These are phyloP conservation scores for Drosera capensis DNA, from an alignment of 148 eudicot species.

Conservation along the genomic window DNA sequence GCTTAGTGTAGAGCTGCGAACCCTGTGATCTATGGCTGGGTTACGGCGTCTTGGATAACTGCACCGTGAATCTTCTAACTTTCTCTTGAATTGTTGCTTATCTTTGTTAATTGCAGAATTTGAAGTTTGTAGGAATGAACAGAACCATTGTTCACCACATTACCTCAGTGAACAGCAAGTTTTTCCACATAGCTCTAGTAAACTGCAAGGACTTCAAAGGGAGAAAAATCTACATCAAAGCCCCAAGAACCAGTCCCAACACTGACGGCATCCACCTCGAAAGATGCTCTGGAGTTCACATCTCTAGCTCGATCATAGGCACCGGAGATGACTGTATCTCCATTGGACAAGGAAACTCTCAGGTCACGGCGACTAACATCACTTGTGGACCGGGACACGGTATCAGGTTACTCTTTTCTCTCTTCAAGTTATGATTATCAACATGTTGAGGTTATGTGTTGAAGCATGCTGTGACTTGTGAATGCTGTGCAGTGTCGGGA, in stretches of 20 bases:
- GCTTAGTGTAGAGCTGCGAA: too few relatives aligned
- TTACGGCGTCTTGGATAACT: too few relatives aligned
- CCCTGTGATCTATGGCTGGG: too few relatives aligned
- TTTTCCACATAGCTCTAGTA: slow-evolving; percentile 32
- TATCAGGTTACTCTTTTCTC: slow-evolving; percentile 35
- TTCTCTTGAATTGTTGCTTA: too few relatives aligned
- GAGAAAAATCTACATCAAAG: slow-evolving; percentile 16
- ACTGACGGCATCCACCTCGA: slow-evolving; percentile 49
- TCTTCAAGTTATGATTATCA: too few relatives aligned
- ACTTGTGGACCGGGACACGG: slow-evolving; percentile 54
- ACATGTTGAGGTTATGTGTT: too few relatives aligned
- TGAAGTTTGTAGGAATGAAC: slow-evolving; percentile 41
- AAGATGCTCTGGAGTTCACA: slow-evolving; percentile 17
- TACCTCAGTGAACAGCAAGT: slow-evolving; percentile 40
- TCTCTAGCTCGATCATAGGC: slow-evolving; percentile 23
- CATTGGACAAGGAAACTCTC: slow-evolving; percentile 31
- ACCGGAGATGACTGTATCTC: slow-evolving; percentile 61
- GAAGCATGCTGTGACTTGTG: too few relatives aligned
- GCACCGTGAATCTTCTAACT: too few relatives aligned
- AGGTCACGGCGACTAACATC: slow-evolving; percentile 23
- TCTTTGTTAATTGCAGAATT: too few relatives aligned
- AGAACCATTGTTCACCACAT: slow-evolving; percentile 21
- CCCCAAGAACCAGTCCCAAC: slow-evolving; percentile 39
- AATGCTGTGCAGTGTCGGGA: slow-evolving; percentile 43
- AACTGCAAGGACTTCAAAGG: slow-evolving; percentile 26